Base-by-base conservation (phyloP, 805 yeast species). In the Candida boidinii region DNA sequence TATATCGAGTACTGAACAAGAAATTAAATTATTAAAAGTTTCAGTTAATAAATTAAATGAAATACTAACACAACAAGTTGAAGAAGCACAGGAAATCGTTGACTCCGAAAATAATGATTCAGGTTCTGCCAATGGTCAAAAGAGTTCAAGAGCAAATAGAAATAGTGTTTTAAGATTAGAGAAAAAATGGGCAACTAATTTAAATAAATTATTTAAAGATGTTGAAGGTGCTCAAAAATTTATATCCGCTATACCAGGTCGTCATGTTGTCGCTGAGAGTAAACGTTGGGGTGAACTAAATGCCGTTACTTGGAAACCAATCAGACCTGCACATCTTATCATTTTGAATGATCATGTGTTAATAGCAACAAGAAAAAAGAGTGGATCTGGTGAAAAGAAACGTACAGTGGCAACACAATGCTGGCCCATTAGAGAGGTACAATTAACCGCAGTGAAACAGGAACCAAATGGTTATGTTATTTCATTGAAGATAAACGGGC, bases 161-260 rank as follows among this genome's bases (percentile, higher is more conserved):
- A 74, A 79, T 39, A 76, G 87, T 34, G 74, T 86, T 32, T 46
- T 80, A 33, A 73, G 83, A 34, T 59, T 87, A 32, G 90, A 84
- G 51, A 77, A 77, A 45, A 72, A 82, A 64, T 86, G 96, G 95
- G 81, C 77, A 12, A 64, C 66, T 27, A 86, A 82, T 48, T 61
- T 87, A 48, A 73, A 70, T 34, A 68, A 73, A 7, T 58, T 87
- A 32, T 86, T 79, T 54, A 76, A 76, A 44, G 85, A 81, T 41
- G 94, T 88, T 12, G 95, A 88, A 42, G 94, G 95, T n/a, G 87
- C 94, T 1, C 88, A 83, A 45, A 82, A 82, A 47, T 73, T 70
- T 38, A 64, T 87, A 24, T 81, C 86, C 15, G 74, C 83, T 2
- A 53, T 72, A 7, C 85, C 88, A 0, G 92, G 88, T 4, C 68